Conservation (phyloP, 768 basidiomycete genomes). For the Psilocybe cyanescens region DNA sequence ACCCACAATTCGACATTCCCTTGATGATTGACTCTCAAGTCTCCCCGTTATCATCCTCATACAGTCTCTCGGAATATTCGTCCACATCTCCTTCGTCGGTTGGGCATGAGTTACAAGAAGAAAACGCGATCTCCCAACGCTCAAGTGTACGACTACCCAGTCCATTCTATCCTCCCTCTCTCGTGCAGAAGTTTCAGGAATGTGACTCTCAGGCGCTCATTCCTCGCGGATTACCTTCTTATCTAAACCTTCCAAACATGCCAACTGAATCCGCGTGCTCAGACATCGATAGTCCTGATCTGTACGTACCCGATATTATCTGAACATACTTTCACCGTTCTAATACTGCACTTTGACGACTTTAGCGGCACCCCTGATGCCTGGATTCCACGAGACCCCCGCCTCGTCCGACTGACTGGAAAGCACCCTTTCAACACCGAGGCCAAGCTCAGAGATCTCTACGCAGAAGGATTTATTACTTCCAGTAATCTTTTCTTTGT, state of each 20-base stretch:
- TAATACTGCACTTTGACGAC: neutral
- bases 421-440: constrained; percentile 69
- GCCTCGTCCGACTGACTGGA: constrained; percentile 55
- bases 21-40: neutral
- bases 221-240: constrained; percentile 10
- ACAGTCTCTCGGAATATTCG: neutral
- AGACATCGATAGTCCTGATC: constrained; percentile 11
- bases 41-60: constrained; percentile 2
- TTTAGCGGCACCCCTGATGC: constrained; percentile 29
- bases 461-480: constrained; percentile 56
- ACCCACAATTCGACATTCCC: too few relatives aligned
- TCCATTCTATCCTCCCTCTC: constrained; percentile 19
- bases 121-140: neutral
- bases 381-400: constrained; percentile 34
- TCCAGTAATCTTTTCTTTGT: constrained; percentile 58
- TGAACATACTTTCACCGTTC: neutral
- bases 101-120: neutral
- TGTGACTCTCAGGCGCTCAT: neutral
- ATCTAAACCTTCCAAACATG: constrained; percentile 8
- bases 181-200: neutral
- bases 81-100: constrained; percentile 11
- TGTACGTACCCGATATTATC: constrained; percentile 5
- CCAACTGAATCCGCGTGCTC: constrained; percentile 3
- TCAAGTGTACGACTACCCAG: constrained; percentile 7
- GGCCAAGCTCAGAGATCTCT: constrained; percentile 47